Percentiles rank a stretch among this genome's conserved stretches.
These are phyloP conservation scores for Ophiocordyceps camponoti-saundersi DNA, from an alignment of 2,329 filamentous ascomycete species.

Conservation along the genomic window DNA sequence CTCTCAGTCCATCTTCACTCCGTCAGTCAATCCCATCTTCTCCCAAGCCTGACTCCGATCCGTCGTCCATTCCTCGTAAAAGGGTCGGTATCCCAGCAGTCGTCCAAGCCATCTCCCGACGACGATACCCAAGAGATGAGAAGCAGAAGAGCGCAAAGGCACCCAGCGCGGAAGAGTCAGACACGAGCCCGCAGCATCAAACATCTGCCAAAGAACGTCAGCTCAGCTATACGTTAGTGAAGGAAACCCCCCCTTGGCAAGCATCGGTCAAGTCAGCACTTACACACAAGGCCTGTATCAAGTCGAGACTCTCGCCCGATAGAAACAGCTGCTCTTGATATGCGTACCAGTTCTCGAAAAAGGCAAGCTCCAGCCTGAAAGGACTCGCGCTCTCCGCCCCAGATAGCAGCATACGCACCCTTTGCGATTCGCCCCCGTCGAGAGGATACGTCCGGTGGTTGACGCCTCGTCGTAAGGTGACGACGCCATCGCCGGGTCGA, in stretches of 20 bases:
- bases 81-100: background rate
- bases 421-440: background rate
- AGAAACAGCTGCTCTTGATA: background rate
- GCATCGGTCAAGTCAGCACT: too few relatives aligned
- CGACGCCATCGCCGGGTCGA: background rate
- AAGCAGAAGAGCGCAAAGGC: background rate
- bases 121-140: background rate
- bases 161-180: background rate
- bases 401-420: background rate
- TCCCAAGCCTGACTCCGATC: background rate
- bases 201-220: background rate
- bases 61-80: background rate
- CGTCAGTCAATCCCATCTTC: background rate
- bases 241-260: too few relatives aligned
- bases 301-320: background rate
- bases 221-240: too few relatives aligned
- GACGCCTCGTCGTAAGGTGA: background rate
- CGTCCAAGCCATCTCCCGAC: background rate
- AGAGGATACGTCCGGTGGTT: background rate
- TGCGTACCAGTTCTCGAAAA: background rate
- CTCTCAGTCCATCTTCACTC: background rate
- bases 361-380: background rate
- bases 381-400: background rate
- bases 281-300: background rate
- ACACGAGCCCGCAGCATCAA: background rate